phyloP scores from a whole-genome alignment of 108 stramenopile species.

The Cyclotella baltica region DNA sequence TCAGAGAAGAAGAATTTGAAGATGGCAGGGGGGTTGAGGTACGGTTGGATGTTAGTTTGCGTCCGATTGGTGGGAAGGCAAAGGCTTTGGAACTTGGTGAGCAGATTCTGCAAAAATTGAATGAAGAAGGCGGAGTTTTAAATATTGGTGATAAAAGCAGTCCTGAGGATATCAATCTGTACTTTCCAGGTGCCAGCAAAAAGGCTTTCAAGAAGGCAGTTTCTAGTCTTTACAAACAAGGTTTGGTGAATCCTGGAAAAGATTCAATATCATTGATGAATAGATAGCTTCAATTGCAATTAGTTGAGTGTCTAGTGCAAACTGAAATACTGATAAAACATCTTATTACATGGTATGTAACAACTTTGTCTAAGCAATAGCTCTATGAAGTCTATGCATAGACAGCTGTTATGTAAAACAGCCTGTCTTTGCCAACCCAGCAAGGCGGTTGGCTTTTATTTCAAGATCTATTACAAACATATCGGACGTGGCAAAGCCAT shows the following conservation, averaged over 20 bases:
- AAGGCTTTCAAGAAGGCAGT: constrained; percentile 65
- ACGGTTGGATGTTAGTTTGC: constrained; percentile 70
- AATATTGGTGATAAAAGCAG: constrained; percentile 79
- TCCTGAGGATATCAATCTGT: constrained; percentile 70
- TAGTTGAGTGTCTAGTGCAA: background rate
- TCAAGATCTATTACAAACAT: constrained; percentile 40
- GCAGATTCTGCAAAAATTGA: constrained; percentile 65
- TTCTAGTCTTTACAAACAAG: constrained; percentile 69
- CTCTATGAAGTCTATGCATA: too few relatives aligned
- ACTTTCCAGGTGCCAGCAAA: constrained; percentile 78
- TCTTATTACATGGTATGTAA: too few relatives aligned
- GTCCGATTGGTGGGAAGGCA: constrained; percentile 74
- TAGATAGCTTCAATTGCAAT: background rate
- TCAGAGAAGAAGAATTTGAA: constrained; percentile 55
- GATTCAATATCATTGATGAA: constrained; percentile 59
- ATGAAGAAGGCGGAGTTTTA: constrained; percentile 47
- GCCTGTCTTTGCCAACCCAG: constrained; percentile 19
- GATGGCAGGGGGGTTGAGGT: constrained; percentile 55
- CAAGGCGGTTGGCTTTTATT: constrained; percentile 9
- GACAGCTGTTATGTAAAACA: constrained; percentile 13
- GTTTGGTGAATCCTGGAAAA: constrained; percentile 65
- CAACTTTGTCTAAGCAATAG: too few relatives aligned
- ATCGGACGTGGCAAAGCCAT: constrained; percentile 32
- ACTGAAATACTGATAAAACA: background rate
- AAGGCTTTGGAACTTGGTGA: constrained; percentile 64